Conservation (phyloP, 176 grass and related monocot genomes). For the Poa annua region DNA sequence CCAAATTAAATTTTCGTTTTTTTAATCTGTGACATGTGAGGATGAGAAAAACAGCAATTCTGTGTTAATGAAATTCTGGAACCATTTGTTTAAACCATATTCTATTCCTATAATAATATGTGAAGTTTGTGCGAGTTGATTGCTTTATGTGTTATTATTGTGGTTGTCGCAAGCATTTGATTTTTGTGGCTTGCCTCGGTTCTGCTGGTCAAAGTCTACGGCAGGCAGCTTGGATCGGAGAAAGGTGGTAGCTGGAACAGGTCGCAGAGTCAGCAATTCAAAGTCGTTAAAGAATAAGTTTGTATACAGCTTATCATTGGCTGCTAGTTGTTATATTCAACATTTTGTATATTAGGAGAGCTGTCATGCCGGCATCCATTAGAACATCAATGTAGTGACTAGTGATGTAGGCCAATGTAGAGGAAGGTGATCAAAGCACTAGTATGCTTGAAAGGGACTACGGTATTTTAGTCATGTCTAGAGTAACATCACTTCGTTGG, state of each 20-base stretch:
- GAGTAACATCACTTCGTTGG: not conserved
- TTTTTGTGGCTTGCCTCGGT: constrained; percentile 33
- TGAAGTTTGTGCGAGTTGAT: constrained; percentile 7
- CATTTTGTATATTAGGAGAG: constrained; percentile 14
- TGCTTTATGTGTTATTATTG: constrained; percentile 6
- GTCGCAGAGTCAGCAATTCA: constrained; percentile 56
- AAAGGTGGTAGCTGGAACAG: constrained; percentile 43
- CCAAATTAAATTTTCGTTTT: not conserved
- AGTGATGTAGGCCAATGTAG: constrained; percentile 15
- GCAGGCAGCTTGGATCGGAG: constrained; percentile 25
- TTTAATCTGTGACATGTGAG: not conserved
- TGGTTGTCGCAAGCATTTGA: constrained; percentile 24
- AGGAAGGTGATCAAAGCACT: not conserved
- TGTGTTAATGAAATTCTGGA: not conserved
- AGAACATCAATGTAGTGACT: not conserved
- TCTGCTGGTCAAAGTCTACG: constrained; percentile 54
- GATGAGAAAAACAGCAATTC: not conserved
- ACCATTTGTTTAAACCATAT: not conserved
- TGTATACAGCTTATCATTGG: constrained; percentile 20
- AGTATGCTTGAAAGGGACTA: not conserved
- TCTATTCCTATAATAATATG: not conserved
- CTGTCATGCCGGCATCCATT: constrained; percentile 2
- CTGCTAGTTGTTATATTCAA: not conserved
- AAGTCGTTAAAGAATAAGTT: constrained; percentile 42
- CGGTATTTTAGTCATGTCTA: not conserved